These are phyloP conservation scores for Saccharum spontaneum DNA, from an alignment of 176 grass and related monocot species.

Conservation along the genomic window DNA sequence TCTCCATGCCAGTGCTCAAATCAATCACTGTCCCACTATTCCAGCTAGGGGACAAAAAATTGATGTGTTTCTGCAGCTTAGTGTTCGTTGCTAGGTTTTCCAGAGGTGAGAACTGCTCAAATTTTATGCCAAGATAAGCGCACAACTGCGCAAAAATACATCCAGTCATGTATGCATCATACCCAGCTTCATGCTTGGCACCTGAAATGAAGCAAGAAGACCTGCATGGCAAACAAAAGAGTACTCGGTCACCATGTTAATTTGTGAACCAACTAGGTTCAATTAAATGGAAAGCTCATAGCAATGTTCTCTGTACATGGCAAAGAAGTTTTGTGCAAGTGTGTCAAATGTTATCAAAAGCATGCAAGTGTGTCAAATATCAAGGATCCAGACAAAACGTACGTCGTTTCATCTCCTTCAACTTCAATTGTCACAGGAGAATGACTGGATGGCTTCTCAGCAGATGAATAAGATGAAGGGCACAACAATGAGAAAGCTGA, in stretches of 20 bases:
- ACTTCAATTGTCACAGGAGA: slow-evolving; percentile 64
- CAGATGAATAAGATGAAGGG: slow-evolving; percentile 43
- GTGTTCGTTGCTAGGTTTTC: slow-evolving; percentile 53
- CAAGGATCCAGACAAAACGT: slow-evolving; percentile 36
- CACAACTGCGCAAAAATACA: slow-evolving; percentile 84
- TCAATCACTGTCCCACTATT: slow-evolving; percentile 88
- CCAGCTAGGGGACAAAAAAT: slow-evolving; percentile 64
- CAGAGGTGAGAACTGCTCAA: slow-evolving; percentile 50
- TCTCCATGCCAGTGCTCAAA: slow-evolving; percentile 72
- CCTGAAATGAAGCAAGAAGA: slow-evolving; percentile 86
- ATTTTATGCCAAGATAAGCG: slow-evolving; percentile 64
- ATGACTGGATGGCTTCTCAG: slow-evolving; percentile 29
- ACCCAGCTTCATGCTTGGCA: slow-evolving; percentile 92
- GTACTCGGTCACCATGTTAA: slow-evolving; percentile 18
- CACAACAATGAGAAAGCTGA: slow-evolving; percentile 82
- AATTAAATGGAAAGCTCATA: neutral
- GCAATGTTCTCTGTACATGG: slow-evolving; percentile 3
- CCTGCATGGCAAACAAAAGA: slow-evolving; percentile 48
- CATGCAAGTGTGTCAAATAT: slow-evolving; percentile 18
- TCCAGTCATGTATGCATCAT: slow-evolving; percentile 98
- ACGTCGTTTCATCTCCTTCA: slow-evolving; percentile 68
- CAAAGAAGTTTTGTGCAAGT: slow-evolving; percentile 26
- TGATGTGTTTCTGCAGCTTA: slow-evolving; percentile 65
- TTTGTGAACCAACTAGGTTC: neutral
- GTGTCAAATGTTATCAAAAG: slow-evolving; percentile 4